A percentile compares a stretch with the other conserved stretches of the same genome.
phyloP scores from a whole-genome alignment of 2,329 filamentous ascomycete species.

The Zasmidium cellare region DNA sequence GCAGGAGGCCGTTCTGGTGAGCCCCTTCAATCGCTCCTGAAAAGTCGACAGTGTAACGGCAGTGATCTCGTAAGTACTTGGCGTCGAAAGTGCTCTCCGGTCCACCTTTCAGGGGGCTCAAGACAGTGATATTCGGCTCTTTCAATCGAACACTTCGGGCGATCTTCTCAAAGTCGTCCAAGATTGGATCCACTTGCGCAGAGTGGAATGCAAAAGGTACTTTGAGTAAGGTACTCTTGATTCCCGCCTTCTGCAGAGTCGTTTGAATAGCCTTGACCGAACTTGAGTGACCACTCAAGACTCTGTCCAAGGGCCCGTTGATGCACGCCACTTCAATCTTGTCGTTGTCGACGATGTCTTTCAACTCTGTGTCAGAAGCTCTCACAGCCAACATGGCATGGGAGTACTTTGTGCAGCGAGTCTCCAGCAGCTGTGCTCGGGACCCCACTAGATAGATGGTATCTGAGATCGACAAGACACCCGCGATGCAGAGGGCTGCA shows the following conservation, averaged over 20 bases:
- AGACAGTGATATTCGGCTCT: slow-evolving; percentile 25
- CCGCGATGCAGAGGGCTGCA: slow-evolving; percentile 37
- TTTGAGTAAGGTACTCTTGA: slow-evolving; percentile 19
- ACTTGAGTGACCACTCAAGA: slow-evolving; percentile 18
- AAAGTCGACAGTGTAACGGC: slow-evolving; percentile 45
- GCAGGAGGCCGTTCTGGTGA: slow-evolving; percentile 29
- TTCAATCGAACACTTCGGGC: slow-evolving; percentile 21
- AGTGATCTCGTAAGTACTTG: slow-evolving; percentile 22
- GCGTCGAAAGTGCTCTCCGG: slow-evolving; percentile 16
- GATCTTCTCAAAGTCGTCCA: slow-evolving; percentile 22
- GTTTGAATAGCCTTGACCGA: background rate
- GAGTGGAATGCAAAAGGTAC: slow-evolving; percentile 35
- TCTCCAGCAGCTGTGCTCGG: slow-evolving; percentile 34
- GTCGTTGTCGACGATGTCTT: background rate
- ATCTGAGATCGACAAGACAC: slow-evolving; percentile 36
- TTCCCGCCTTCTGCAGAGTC: slow-evolving; percentile 6
- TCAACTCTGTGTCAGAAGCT: background rate
- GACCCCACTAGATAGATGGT: slow-evolving; percentile 38
- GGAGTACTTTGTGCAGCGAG: slow-evolving; percentile 23
- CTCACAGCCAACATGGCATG: slow-evolving; percentile 29
- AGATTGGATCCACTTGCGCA: slow-evolving; percentile 33
- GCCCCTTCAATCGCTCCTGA: slow-evolving; percentile 20
- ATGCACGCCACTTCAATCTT: slow-evolving; percentile 25
- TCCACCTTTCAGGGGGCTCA: too few species aligned
- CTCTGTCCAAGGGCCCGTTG: slow-evolving; percentile 25